Conservation (phyloP, 441 rosid species). For the Populus tomentosa region DNA sequence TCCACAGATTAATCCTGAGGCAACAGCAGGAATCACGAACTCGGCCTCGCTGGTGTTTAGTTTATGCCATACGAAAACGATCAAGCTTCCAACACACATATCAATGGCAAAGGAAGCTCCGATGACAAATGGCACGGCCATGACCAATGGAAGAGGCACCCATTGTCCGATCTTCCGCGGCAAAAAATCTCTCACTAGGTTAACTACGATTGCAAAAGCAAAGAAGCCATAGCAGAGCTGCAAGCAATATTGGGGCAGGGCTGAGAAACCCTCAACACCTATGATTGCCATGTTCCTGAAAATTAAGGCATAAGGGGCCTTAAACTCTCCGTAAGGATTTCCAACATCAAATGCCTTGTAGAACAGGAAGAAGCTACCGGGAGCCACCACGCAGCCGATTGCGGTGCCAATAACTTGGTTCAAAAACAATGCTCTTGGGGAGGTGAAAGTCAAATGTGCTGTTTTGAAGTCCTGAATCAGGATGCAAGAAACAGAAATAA, state of each 20-base stretch:
- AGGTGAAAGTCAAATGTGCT: slow-evolving; percentile 50
- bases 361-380: slow-evolving; percentile 58
- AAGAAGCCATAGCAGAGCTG: slow-evolving; percentile 65
- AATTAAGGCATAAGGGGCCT: slow-evolving; percentile 62
- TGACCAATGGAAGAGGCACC: slow-evolving; percentile 73
- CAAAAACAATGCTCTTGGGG: slow-evolving; percentile 62
- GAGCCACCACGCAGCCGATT: slow-evolving; percentile 49
- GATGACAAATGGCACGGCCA: slow-evolving; percentile 60
- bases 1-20: slow-evolving; percentile 67
- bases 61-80: slow-evolving; percentile 48
- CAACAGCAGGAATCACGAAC: slow-evolving; percentile 60
- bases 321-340: slow-evolving; percentile 51
- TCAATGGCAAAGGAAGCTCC: slow-evolving; percentile 70
- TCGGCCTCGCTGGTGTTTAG: slow-evolving; percentile 32
- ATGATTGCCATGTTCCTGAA: slow-evolving; percentile 75
- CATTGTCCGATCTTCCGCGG: slow-evolving; percentile 45
- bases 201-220: slow-evolving; percentile 44
- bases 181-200: slow-evolving; percentile 40
- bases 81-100: slow-evolving; percentile 58
- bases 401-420: slow-evolving; percentile 59
- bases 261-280: slow-evolving; percentile 64
- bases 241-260: slow-evolving; percentile 62
- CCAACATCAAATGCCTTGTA: slow-evolving; percentile 69
- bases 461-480: slow-evolving; percentile 76
- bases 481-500: slow-evolving; percentile 57